Evolutionary conservation across 2,329 filamentous ascomycete genomes (phyloP).

Genomic region (Phymatotrichopsis omnivora): DNA sequence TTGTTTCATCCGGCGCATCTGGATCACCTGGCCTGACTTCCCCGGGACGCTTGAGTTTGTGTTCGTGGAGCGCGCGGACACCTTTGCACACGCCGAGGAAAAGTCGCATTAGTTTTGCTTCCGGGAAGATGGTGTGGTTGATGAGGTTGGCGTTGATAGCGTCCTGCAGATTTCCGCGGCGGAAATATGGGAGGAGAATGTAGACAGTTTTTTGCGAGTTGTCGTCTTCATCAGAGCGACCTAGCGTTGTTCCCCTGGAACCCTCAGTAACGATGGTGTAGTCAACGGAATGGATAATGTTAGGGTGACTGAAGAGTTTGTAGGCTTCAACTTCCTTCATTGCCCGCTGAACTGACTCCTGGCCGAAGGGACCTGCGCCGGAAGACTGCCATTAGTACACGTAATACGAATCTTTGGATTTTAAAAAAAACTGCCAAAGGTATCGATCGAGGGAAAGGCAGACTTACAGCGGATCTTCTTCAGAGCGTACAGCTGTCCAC

Average conservation of each 20-base stretch:
- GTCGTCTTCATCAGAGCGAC: slow-evolving; percentile 40
- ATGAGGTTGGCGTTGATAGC: slow-evolving; percentile 98
- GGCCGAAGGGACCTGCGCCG: slow-evolving; percentile 60
- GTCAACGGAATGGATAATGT: slow-evolving; percentile 80
- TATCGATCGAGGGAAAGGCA: neutral
- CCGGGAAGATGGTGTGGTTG: slow-evolving; percentile 84
- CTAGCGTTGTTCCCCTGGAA: slow-evolving; percentile 42
- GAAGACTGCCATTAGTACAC: neutral
- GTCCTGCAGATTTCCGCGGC: slow-evolving; percentile 90
- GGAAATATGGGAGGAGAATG: slow-evolving; percentile 89
- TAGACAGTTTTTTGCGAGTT: slow-evolving; percentile 84
- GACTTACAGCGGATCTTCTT: slow-evolving; percentile 84
- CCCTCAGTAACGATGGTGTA: slow-evolving; percentile 69
- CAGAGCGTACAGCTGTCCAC: slow-evolving; percentile 76
- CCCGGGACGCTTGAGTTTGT: slow-evolving; percentile 48
- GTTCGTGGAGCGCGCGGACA: slow-evolving; percentile 83
- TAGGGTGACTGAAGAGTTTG: slow-evolving; percentile 70
- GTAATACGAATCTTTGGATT: neutral
- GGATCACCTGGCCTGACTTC: slow-evolving; percentile 40
- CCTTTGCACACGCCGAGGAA: slow-evolving; percentile 89
- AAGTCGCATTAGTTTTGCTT: slow-evolving; percentile 74
- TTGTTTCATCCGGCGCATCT: slow-evolving; percentile 37
- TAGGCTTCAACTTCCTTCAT: slow-evolving; percentile 98
- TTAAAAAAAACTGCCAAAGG: neutral
- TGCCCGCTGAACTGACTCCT: slow-evolving; percentile 87